phyloP scores from a whole-genome alignment of 2,329 filamentous ascomycete species.

The Akanthomyces lecanii region DNA sequence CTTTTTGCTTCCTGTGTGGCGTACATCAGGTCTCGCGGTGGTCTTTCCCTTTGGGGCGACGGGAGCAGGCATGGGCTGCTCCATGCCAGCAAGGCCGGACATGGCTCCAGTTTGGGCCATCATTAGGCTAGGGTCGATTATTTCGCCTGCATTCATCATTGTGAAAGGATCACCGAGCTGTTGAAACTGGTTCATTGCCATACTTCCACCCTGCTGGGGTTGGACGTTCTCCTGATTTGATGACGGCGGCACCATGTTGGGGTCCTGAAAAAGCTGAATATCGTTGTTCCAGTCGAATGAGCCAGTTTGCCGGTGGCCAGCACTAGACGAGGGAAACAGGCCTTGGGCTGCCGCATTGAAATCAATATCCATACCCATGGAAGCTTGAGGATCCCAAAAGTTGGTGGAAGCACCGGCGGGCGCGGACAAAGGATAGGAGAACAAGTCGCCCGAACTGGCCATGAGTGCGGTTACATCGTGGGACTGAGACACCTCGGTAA shows the following conservation, averaged over 20 bases:
- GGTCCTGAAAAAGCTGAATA: conserved; percentile 52
- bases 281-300: conserved; percentile 56
- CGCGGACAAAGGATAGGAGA: conserved; percentile 57
- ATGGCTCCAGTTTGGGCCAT: conserved; percentile 49
- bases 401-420: conserved; percentile 46
- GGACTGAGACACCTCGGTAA: conserved; percentile 44
- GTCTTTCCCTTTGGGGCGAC: neutral
- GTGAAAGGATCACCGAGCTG: conserved; percentile 50
- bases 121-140: conserved; percentile 57
- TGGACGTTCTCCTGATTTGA: conserved; percentile 35
- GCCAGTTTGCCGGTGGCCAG: conserved; percentile 42
- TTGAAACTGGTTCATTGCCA: conserved; percentile 29
- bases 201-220: conserved; percentile 19
- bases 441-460: conserved; percentile 50
- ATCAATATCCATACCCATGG: conserved; percentile 58
- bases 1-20: conserved; percentile 42
- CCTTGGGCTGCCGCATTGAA: conserved; percentile 43
- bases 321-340: conserved; percentile 36
- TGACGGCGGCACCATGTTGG: conserved; percentile 29
- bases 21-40: conserved; percentile 24
- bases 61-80: conserved; percentile 24
- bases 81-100: conserved; percentile 34
- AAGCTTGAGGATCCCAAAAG: conserved; percentile 54
- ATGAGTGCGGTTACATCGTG: conserved; percentile 47
- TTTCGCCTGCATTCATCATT: conserved; percentile 41